Evolutionary conservation across 495 filamentous ascomycete genomes (phyloP).

Genomic region (Penicillium malachiteum): DNA sequence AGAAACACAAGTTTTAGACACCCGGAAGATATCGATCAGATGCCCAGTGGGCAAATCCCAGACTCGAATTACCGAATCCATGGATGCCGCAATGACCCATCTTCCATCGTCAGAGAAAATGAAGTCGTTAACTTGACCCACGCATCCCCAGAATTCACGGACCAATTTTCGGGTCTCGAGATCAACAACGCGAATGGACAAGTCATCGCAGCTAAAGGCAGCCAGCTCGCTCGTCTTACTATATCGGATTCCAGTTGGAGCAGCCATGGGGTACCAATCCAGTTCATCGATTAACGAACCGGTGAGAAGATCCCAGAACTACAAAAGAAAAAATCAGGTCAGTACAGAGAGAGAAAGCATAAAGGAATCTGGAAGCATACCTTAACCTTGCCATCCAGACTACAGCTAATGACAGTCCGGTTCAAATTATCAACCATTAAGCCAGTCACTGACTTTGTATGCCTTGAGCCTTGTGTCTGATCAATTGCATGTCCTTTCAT

Average conservation of each 20-base stretch:
- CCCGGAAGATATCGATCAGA: slow-evolving; percentile 82
- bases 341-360: neutral
- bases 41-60: slow-evolving; percentile 97
- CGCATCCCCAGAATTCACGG: slow-evolving; percentile 87
- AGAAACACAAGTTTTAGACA: slow-evolving; percentile 72
- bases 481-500: neutral
- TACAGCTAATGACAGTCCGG: slow-evolving; percentile 75
- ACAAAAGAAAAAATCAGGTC: slow-evolving; percentile 6
- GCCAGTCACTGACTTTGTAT: slow-evolving; percentile 81
- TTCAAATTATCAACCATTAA: slow-evolving; percentile 83
- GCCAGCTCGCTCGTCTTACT: slow-evolving; percentile 81
- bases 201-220: slow-evolving; percentile 85
- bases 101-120: slow-evolving; percentile 90
- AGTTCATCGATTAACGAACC: slow-evolving; percentile 77
- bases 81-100: slow-evolving; percentile 88
- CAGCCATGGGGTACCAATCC: slow-evolving; percentile 80
- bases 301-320: slow-evolving; percentile 90
- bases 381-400: slow-evolving; percentile 91
- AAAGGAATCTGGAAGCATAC: slow-evolving; percentile 16
- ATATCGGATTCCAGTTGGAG: slow-evolving; percentile 71
- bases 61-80: slow-evolving; percentile 77
- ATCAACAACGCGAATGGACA: slow-evolving; percentile 85
- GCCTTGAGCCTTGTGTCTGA: slow-evolving; percentile 54
- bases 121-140: slow-evolving; percentile 79
- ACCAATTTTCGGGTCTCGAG: slow-evolving; percentile 86